phyloP scores from a whole-genome alignment of 108 stramenopile genomes.

The Chaetoceros muelleri region DNA sequence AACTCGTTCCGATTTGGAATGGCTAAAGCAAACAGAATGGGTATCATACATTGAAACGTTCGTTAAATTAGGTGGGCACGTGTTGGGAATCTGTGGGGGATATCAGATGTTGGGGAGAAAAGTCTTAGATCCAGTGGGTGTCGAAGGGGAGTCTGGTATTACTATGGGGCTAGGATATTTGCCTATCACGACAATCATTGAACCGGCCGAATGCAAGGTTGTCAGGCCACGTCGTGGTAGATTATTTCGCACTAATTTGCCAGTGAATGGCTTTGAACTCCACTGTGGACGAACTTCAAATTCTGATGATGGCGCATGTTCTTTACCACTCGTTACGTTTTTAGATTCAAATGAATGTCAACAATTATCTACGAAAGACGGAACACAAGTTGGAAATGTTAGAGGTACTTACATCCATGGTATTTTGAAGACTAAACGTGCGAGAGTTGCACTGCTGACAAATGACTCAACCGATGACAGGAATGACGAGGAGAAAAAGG shows the following conservation, averaged over 20 bases:
- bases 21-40: constrained; percentile 29
- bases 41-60: constrained; percentile 17
- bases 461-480: constrained; percentile 1
- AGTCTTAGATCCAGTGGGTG: constrained; percentile 11
- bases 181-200: constrained; percentile 14
- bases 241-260: constrained; percentile 11
- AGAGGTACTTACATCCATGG: constrained; percentile 30
- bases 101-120: constrained; percentile 27
- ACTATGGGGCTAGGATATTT: constrained; percentile 15
- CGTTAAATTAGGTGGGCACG: constrained; percentile 14
- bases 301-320: background rate
- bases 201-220: constrained; percentile 20
- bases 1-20: constrained; percentile 22
- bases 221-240: constrained; percentile 13
- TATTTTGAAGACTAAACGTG: constrained; percentile 14
- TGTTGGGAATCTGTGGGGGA: constrained; percentile 24
- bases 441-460: constrained; percentile 19
- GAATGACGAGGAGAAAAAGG: background rate
- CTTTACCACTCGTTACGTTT: constrained; percentile 12
- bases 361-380: too few species aligned
- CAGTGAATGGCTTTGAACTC: constrained; percentile 23
- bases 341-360: too few species aligned
- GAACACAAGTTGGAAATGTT: too few species aligned
- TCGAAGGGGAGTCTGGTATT: constrained; percentile 7
- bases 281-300: constrained; percentile 18